Base-by-base conservation (phyloP, 1,139 yeast species). In the Spathaspora sp. region DNA sequence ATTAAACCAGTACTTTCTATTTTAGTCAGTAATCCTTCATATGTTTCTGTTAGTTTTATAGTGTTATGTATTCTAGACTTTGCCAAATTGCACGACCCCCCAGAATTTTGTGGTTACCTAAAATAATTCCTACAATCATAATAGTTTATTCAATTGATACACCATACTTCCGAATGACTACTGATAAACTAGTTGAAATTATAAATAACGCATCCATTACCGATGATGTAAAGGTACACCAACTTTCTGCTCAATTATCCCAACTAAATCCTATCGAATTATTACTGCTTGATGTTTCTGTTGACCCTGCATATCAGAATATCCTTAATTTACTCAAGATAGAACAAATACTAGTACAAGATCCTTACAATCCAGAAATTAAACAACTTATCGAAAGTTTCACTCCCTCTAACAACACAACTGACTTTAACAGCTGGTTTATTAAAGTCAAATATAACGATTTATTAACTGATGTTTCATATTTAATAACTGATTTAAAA, bases 401-500 rank as follows among this genome's bases (percentile, higher is more conserved):
- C 6, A 11, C 11, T 17, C 42, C 16, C 10, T 8, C 13, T 7
- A 18, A 6, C 13, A 17, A 10, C 29, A 38, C 29, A 27, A n/a
- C 13, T 2, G 42, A 27, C 18, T 47, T 33, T 25, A 40, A 27
- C 6, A 18, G 27, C 13, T 37, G 38, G 34, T 49, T 33, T 29
- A 38, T 57, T 11, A 58, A 52, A 39, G 47, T 55, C 16, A 57
- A 49, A 20, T 46, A 48, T 20, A 49, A 49, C 27, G 65, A 60
- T 45, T 52, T 72, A 37, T 48, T 51, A 40, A 58, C 68, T 2
- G 78, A 73, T 52, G 68, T 57, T 51, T 67, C 64, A 47, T 61
- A 57, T 43, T 50, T 71, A n/a, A 49, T 63, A 3, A 53, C 58
- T 18, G 55, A 54, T 2, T 56, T 56, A 34, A 47, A 55, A n/a